Evolutionary conservation across 225 moss, liverwort and hornwort genomes (phyloP), one percentile per base, ranked within the genome.

Genomic region (Physcomitrium patens): DNA sequence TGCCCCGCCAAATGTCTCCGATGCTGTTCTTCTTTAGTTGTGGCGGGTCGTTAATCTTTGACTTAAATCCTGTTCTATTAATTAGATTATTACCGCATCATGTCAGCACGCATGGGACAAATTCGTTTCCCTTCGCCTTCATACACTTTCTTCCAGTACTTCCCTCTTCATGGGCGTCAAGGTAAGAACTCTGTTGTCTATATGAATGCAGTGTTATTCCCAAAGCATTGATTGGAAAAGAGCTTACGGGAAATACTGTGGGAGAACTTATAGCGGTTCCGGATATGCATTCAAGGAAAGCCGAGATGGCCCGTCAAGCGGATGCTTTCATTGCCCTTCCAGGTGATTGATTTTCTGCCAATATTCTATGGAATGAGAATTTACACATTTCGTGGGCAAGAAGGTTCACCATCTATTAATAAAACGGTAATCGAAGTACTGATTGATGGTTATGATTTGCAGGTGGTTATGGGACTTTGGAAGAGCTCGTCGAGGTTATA

Each of bases 321-420:
- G 97, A 99, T 60, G 97, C 93, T 0, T 99, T 99, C 87, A 93
- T 99, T 61, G 97, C 97, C 0, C 87, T 99, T 16, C 97, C 97
- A 90, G 97, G 97, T 97, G 7, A 7, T 18, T 1, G 44, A 1
- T 1, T 37, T 48, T 20, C 13, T 1, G 6, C 12, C 10, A 8
- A 1, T 1, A 60, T 14, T 12, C 8, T 5, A 0, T 11, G 0
- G 5, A 6, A 12, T 15, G 8, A 26, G 0, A 1, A 37, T 18
- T 12, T 53, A 10, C 45, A 11, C 16, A 42, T 5, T 5, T 41
- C 16, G 8, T 23, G 18, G 42, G 12, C 12, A 42, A 9, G 3
- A 16, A 17, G 12, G 0, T 47, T 47, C 46, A 47, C 0, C 46
- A n/a, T 19, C 67, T 24, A 47, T 10, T 17, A 19, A 17, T 13